Percentiles rank a stretch among this genome's conserved stretches.
phyloP scores from a whole-genome alignment of 495 filamentous ascomycete species.

The Penicillium fimorum region DNA sequence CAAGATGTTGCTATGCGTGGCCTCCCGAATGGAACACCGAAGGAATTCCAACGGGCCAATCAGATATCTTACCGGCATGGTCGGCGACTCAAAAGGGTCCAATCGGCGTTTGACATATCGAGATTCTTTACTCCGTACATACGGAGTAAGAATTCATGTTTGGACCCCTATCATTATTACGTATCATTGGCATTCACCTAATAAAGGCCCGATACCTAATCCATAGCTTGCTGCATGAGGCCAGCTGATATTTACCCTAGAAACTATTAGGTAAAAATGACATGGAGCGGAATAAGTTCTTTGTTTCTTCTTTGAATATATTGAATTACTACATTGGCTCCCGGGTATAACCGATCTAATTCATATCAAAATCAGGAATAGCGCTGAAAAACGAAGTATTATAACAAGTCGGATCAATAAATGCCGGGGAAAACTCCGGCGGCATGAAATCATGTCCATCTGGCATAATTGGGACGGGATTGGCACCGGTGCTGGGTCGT shows the following conservation, averaged over 20 bases:
- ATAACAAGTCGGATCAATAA: slow-evolving; percentile 31
- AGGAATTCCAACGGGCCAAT: background rate
- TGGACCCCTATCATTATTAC: slow-evolving; percentile 3
- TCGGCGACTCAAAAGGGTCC: slow-evolving; percentile 3
- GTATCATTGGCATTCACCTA: background rate
- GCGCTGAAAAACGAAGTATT: slow-evolving; percentile 28
- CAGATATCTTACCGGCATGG: background rate
- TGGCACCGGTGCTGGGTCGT: slow-evolving; percentile 14
- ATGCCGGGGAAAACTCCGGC: slow-evolving; percentile 27
- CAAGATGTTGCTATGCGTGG: background rate
- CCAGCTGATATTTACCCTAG: background rate
- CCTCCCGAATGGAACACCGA: background rate
- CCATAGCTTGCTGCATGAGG: background rate
- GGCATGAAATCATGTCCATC: slow-evolving; percentile 31
- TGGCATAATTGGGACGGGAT: slow-evolving; percentile 17
- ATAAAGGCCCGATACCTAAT: background rate
- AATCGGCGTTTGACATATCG: slow-evolving; percentile 7
- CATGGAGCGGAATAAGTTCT: background rate
- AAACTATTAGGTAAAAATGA: slow-evolving; percentile 1
- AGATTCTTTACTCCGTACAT: background rate
- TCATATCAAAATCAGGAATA: slow-evolving; percentile 27
- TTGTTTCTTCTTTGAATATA: background rate
- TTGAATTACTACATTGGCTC: background rate
- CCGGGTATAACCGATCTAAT: slow-evolving; percentile 13
- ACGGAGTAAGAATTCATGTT: background rate